Percentiles rank a stretch among this genome's conserved stretches.
Conservation (phyloP, 495 filamentous ascomycete species). For the Xylaria telfairii region DNA sequence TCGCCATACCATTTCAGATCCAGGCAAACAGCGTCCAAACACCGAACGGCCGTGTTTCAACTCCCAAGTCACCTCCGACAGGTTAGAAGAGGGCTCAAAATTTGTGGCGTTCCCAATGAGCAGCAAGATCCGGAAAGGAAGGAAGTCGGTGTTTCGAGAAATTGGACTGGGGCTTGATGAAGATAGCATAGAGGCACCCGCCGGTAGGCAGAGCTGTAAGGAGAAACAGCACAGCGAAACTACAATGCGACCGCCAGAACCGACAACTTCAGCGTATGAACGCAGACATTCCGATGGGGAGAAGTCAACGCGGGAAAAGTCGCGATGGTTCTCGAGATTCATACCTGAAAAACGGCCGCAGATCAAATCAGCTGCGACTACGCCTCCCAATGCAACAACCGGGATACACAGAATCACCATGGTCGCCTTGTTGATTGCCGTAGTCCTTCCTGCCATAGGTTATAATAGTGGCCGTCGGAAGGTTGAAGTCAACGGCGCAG, state of each 20-base stretch:
- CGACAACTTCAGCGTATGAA: constrained; percentile 26
- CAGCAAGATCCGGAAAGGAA: constrained; percentile 45
- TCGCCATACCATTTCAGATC: constrained; percentile 27
- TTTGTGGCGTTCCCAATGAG: constrained; percentile 38
- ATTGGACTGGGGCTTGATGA: constrained; percentile 49
- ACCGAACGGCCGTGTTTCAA: constrained; percentile 51
- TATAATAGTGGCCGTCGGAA: constrained; percentile 45
- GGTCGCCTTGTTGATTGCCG: constrained; percentile 58
- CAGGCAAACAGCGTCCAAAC: constrained; percentile 24
- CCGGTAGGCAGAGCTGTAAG: constrained; percentile 19
- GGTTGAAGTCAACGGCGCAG: constrained; percentile 47
- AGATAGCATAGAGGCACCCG: constrained; percentile 12
- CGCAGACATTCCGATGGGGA: constrained; percentile 22
- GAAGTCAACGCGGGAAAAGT: constrained; percentile 24
- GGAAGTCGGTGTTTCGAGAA: constrained; percentile 55
- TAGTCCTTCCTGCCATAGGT: constrained; percentile 56
- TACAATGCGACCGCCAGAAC: constrained; percentile 32
- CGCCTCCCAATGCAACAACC: constrained; percentile 46
- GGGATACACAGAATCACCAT: constrained; percentile 52
- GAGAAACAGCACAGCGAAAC: constrained; percentile 37
- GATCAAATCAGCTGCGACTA: constrained; percentile 47
- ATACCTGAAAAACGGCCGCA: constrained; percentile 44
- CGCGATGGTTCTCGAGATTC: constrained; percentile 47
- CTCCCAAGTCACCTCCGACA: constrained; percentile 51
- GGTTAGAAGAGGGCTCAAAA: constrained; percentile 50